phyloP scores from a whole-genome alignment of 176 grass and related monocot species.

The Melocanna baccifera region DNA sequence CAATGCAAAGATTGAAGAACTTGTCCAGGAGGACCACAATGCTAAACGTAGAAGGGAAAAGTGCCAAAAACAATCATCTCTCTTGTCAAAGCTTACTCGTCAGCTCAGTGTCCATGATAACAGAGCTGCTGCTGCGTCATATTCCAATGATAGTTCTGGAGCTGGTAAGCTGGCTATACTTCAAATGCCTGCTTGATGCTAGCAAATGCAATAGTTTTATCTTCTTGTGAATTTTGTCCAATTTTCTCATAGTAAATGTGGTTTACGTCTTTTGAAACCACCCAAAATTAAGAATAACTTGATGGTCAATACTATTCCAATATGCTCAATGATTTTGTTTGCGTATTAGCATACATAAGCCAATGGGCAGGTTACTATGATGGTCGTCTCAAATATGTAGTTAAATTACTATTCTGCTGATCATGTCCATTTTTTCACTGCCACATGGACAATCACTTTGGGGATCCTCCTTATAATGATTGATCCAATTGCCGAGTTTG shows the following conservation, averaged over 20 bases:
- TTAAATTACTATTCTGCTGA: background rate
- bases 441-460: slow-evolving; percentile 13
- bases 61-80: slow-evolving; percentile 82
- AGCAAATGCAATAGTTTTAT: slow-evolving; percentile 18
- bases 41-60: slow-evolving; percentile 74
- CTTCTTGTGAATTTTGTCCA: background rate
- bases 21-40: slow-evolving; percentile 89
- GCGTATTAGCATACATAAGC: background rate
- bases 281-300: background rate
- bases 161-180: slow-evolving; percentile 40
- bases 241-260: background rate
- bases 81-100: slow-evolving; percentile 90
- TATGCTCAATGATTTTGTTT: background rate
- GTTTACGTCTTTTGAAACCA: background rate
- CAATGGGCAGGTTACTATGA: background rate
- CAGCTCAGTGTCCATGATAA: slow-evolving; percentile 92
- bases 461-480: background rate
- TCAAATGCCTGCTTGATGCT: slow-evolving; percentile 9
- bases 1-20: slow-evolving; percentile 85
- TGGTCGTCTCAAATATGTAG: background rate
- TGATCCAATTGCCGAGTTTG: background rate
- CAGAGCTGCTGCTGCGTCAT: slow-evolving; percentile 54
- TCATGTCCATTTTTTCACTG: background rate
- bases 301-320: background rate
- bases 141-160: slow-evolving; percentile 58